Evolutionary conservation across 75 land plant genomes (phyloP), one percentile per base, ranked within the genome.

Genomic region (Picea glauca): DNA sequence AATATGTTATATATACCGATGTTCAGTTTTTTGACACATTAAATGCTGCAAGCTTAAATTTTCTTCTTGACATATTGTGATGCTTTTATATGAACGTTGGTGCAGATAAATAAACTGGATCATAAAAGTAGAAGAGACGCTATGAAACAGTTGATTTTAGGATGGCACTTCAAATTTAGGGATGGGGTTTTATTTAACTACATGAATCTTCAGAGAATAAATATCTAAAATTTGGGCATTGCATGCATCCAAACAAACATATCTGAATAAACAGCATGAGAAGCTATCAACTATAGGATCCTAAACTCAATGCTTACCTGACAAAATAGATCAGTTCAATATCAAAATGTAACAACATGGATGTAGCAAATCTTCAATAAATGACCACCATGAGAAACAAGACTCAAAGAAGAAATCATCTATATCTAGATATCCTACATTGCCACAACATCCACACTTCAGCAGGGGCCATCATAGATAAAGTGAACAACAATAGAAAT

Each of bases 91-190:
- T 17, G 21, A 35, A 15, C 0, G 50, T 38, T 38, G 50, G 9
- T 38, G 32, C 72, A 68, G 6, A 17, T 68, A 68, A 68, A 31
- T 18, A 68, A 68, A 35, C 15, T 17, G n/a, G 7, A 38, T 38
- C 15, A 68, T 68, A 17, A 38, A 30, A 32, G 38, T 32, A 65
- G 54, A 8, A 30, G 15, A 64, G 1, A 17, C 38, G 32, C 68
- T 65, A 65, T 32, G 18, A 31, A 63, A 66, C 38, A 66, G 13
- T 66, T 31, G 40, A 67, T 68, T 18, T 68, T 68, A 68, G 46
- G 54, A 5, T 17, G 72, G 50, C 13, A 7, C 12, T 6, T 68
- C 50, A 68, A 33, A 17, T 68, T 68, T 40, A 68, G 21, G 18
- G 40, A 68, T 40, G 20, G 15, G 72, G n/a, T 9, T 68, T 68